Base-by-base conservation (phyloP, 2,329 filamentous ascomycete species). In the Aureobasidium zeae region DNA sequence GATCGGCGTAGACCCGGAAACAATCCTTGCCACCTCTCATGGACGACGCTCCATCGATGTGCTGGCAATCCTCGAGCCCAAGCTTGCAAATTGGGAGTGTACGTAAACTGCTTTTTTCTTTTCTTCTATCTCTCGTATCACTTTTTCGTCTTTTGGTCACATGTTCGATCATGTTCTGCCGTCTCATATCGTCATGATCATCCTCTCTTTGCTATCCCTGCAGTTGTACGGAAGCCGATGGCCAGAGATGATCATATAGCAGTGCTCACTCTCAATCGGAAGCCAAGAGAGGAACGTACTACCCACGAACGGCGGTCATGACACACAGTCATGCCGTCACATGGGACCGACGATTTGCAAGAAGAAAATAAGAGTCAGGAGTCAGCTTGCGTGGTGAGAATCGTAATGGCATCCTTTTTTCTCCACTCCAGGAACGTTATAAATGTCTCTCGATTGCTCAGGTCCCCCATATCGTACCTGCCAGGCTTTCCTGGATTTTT, bases 21-120 rank as follows among this genome's bases (percentile, higher is more conserved):
- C 82, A 33, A 96, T 98, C 55, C 74, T 96, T 19, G 75, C 86
- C 55, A 94, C 86, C 8, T 94, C 87, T 4, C 91, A 98, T 64
- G 91, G 91, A 49, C 78, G 89, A 48, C 73, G 91, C 47, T 86
- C 80, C 52, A 94, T 96, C 56, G 91, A 98, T 55, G 79, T 83
- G 2, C 72, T 98, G 47, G 76, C 76, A 60, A 69, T 88, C 20
- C 76, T 94, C 47, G 81, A 85, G 49, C 83, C 86, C 12, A 79
- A 84, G 53, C 86, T 86, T 60, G 91, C 91, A 30, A 95, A 82
- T 55, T 89, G 84, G 86, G 86, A 94, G 51, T 94, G 86, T 93
- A 66, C 67, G 84, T 76, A 22, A 29, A 44, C 12, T n/a, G n/a
- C 29, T 44, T 24, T 26, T 37, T 21, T 26, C 20, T 36, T 25